Evolutionary conservation across 495 filamentous ascomycete genomes (phyloP), one percentile per base, ranked within the genome.

Genomic region (Elaphomyces granulatus): DNA sequence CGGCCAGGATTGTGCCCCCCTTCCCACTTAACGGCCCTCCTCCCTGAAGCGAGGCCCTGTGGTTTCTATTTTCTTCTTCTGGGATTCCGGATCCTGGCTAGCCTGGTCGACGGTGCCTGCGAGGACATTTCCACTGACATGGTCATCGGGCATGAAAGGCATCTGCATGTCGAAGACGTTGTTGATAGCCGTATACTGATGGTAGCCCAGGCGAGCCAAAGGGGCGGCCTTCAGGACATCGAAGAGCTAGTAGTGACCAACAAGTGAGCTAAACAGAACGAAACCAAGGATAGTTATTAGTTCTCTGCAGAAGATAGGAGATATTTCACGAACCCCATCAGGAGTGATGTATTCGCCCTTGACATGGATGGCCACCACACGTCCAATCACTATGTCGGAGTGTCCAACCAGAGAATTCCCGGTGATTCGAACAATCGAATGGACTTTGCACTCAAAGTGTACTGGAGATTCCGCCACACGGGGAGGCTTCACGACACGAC

Each of bases 171-270:
- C 66, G 50, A 73, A 72, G 9, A 64, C 66, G 42, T 72, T 59
- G 31, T 51, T 45, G 8, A 72, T 49, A 21, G 65, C 67, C 4
- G 64, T 55, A 51, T 76, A 77, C 53, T 77, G 56, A 48, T 66
- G 66, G 42, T 77, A 77, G 32, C 72, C 72, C 52, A 66, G 72
- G 18, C 74, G 50, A n/a, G 74, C 72, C 54, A 78, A 71, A 18
- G 71, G 70, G 53, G 55, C 49, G 19, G 66, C 69, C 55, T 71
- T 74, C 6, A 33, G 43, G n/a, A 75, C 49, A 63, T 75, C 71
- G 21, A 76, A 36, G 34, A 55, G 59, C 3, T 69, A 68, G 40
- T 70, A 55, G n/a, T n/a, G n/a, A n/a, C n/a, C n/a, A n/a, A n/a
- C n/a, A n/a, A n/a, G n/a, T n/a, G n/a, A n/a, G n/a, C n/a, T n/a